These are phyloP conservation scores for Moricandia moricandioides DNA, from an alignment of 345 rosid genomes.

Conservation along the genomic window DNA sequence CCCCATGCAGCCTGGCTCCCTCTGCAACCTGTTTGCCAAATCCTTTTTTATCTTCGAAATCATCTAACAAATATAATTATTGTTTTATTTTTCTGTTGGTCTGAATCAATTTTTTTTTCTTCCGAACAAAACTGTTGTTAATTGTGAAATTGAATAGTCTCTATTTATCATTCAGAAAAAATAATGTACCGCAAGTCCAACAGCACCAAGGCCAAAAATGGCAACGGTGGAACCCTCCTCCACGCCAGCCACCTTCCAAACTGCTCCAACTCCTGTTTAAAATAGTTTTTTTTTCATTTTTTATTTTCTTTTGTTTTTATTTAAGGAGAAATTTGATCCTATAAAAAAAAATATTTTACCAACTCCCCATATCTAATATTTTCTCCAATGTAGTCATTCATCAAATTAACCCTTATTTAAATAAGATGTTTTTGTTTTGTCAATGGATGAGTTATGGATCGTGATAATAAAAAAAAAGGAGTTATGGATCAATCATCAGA, in stretches of 20 bases:
- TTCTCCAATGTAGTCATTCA: no score
- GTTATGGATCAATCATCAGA: background rate
- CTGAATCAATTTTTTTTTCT: background rate
- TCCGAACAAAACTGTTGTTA: background rate
- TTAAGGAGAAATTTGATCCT: no score
- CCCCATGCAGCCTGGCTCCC: slow-evolving; percentile 57
- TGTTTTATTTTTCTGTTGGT: background rate
- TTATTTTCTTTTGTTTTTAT: no score
- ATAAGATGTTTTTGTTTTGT: background rate
- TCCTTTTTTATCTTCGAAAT: background rate
- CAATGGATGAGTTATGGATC: background rate
- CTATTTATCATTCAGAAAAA: background rate
- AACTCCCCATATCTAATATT: no score
- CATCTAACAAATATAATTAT: background rate
- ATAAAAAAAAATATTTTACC: no score
- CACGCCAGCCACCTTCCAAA: slow-evolving; percentile 58
- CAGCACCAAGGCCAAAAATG: slow-evolving; percentile 69
- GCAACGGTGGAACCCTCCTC: slow-evolving; percentile 62
- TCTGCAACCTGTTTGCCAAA: slow-evolving; percentile 49
- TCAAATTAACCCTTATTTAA: no score
- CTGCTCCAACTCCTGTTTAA: slow-evolving; percentile 61
- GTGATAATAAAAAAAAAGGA: no score
- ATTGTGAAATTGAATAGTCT: background rate
- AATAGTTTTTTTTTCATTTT: background rate
- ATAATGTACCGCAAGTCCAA: slow-evolving; percentile 61